Evolutionary conservation across 2,329 filamentous ascomycete species (phyloP), one percentile per base, ranked within the genome.

Genomic region (Exophiala sp.): DNA sequence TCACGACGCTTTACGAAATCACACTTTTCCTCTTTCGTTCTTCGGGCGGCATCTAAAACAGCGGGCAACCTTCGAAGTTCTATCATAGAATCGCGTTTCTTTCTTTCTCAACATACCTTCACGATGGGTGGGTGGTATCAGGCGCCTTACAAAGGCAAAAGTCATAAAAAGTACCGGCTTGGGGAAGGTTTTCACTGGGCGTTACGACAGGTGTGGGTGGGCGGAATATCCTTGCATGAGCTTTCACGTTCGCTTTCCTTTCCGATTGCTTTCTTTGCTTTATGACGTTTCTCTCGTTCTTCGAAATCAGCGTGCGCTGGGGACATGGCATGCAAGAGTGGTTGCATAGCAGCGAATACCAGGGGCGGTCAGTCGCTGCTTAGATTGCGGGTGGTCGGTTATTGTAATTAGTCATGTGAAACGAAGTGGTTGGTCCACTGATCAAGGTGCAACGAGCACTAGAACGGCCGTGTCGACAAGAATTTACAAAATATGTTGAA

Each of bases 361-460:
- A 29, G 10, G 39, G 42, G 37, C 21, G 42, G 43, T 41, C 40
- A 46, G 38, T 21, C 44, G 44, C 37, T 32, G 21, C n/a, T 29
- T 44, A 32, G 29, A 41, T 51, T 37, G 47, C 40, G 43, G 22
- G 14, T 49, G 24, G 29, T 34, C 48, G 39, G 45, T 44, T 50
- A 43, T 53, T 56, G 50, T 56, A 56, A 52, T 56, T 53, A 53
- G 53, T 50, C 47, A 53, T 53, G 49, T 53, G 53, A 48, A 53
- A 56, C 30, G 53, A 53, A 46, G 46, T 18, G 50, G 50, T 21
- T 27, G 46, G 39, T 50, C 30, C 50, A 37, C 42, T 45, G 42
- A 39, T 38, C 35, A 34, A 45, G 40, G 35, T 50, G 43, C 22
- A 43, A 23, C 35, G 43, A 43, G 40, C 18, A 24, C 38, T 42